Evolutionary conservation across 2,329 filamentous ascomycete genomes (phyloP), one percentile per base, ranked within the genome.

Genomic region (Venturia effusa): DNA sequence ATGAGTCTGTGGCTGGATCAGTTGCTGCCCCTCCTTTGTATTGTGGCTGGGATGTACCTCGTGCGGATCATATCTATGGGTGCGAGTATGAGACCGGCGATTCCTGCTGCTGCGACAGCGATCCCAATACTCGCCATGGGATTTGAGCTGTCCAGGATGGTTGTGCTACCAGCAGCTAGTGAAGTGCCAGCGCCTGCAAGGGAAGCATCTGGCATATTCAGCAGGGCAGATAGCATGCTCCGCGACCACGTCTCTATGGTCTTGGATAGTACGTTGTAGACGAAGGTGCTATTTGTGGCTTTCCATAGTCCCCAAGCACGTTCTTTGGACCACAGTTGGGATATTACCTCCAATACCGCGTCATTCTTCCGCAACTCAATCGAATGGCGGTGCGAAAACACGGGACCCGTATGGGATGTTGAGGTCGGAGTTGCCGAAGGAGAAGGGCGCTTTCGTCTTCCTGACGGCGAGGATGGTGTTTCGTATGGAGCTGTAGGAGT

Each of bases 231-330:
- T n/a, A 97, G 81, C 62, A 97, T 83, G 70, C 91, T 94, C 70
- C 92, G 85, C 11, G 92, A 89, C 87, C 95, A 99, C 69, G 90
- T 92, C 74, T 97, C 94, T 37, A 96, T 79, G 8, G 95, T 88
- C 13, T 91, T 91, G 67, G 92, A 84, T 22, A 97, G 81, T 59
- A 97, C 84, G 0, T 87, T 89, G 76, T 97, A 96, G 61, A 97
- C 81, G 71, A 97, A 99, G 1, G 92, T 95, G 17, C 89, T 86
- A 73, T 97, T 97, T 43, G 92, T 90, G 10, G 88, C 83, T 74
- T 97, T 97, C 92, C 93, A 99, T 5, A 97, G 87, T 4, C 94
- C 94, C 82, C 92, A 92, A 0, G 88, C 88, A 41, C 92, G 90
- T 73, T 96, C 93, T 69, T 89, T 93, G 59, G 88, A 83, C 90